Base-by-base conservation (phyloP, 768 basidiomycete genomes). In the Tephrocybe rancida region DNA sequence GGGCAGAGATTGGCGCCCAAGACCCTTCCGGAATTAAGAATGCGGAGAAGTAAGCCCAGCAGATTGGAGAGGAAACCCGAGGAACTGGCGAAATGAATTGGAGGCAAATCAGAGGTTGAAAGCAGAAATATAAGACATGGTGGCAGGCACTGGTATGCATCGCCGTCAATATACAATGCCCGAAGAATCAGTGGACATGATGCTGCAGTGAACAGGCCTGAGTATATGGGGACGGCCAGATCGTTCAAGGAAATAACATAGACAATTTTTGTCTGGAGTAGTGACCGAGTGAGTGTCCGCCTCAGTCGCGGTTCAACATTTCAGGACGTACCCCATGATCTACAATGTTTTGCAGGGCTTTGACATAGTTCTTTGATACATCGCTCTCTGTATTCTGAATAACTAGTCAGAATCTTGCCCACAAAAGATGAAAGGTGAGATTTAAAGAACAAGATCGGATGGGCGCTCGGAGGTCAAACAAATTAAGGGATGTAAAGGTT, bases 41-140 rank as follows among this genome's bases (percentile, higher is more conserved):
- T 80, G 46, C 94, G 88, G 34, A 96, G 77, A 9, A 97, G 80
- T 19, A 99, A 81, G 7, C 93, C 87, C 18, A 97, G 82, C 16
- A 98, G 81, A 60, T 95, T 94, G 2, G 92, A 92, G 50, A 98
- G 81, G 69, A 97, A 98, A 71, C 98, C 96, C 8, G 90, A 90
- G 14, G 90, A 83, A 65, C 88, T 90, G 52, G 7, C 8, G n/a
- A 45, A 52, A 44, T 44, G 27, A 44, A 44, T 41, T 19, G 49
- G 24, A 19, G 6, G 24, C 35, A n/a, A n/a, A 42, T 57, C 44
- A 47, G 18, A 37, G 14, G 42, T 24, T 45, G n/a, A 46, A 35
- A n/a, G 52, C 39, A 27, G 25, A 53, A 26, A 53, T 18, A 43
- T 39, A 47, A 2, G n/a, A n/a, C n/a, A n/a, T n/a, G 18, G 39